Evolutionary conservation across 2,329 filamentous ascomycete genomes (phyloP).

Genomic region (Aspergillus flavus): DNA sequence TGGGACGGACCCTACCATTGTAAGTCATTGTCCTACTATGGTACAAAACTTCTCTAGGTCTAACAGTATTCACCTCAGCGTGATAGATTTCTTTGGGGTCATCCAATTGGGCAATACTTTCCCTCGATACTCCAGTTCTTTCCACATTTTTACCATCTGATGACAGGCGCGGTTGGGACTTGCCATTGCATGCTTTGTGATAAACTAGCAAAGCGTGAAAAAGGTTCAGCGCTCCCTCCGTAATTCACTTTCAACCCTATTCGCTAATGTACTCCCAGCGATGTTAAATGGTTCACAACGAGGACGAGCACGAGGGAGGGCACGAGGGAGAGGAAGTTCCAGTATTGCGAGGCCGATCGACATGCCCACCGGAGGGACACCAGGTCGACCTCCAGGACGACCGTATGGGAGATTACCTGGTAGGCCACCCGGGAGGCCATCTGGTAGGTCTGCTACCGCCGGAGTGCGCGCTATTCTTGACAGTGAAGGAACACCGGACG

Average conservation of each 20-base stretch:
- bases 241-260: not conserved
- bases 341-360: not conserved
- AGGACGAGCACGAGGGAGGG: slow-evolving; percentile 3
- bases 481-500: slow-evolving; percentile 57
- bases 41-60: not conserved
- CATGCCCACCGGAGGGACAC: not conserved
- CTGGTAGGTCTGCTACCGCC: slow-evolving; percentile 13
- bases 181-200: slow-evolving; percentile 57
- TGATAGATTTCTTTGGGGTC: slow-evolving; percentile 61
- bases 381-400: not conserved
- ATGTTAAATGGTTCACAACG: not conserved
- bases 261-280: not conserved
- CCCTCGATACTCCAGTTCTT: slow-evolving; percentile 59
- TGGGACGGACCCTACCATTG: slow-evolving; percentile 35
- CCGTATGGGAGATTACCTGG: slow-evolving; percentile 10
- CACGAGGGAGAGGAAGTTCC: slow-evolving; percentile 4
- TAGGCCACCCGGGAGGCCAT: slow-evolving; percentile 17
- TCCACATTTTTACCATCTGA: slow-evolving; percentile 60
- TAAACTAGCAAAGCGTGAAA: slow-evolving; percentile 19
- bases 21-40: slow-evolving; percentile 24
- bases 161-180: slow-evolving; percentile 48
- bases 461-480: slow-evolving; percentile 34
- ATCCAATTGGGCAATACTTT: slow-evolving; percentile 54
- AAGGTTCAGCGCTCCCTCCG: slow-evolving; percentile 9
- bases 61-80: slow-evolving; percentile 33